These are phyloP conservation scores for Monosporascus sp. DNA, from an alignment of 2,329 filamentous ascomycete species.

Conservation along the genomic window DNA sequence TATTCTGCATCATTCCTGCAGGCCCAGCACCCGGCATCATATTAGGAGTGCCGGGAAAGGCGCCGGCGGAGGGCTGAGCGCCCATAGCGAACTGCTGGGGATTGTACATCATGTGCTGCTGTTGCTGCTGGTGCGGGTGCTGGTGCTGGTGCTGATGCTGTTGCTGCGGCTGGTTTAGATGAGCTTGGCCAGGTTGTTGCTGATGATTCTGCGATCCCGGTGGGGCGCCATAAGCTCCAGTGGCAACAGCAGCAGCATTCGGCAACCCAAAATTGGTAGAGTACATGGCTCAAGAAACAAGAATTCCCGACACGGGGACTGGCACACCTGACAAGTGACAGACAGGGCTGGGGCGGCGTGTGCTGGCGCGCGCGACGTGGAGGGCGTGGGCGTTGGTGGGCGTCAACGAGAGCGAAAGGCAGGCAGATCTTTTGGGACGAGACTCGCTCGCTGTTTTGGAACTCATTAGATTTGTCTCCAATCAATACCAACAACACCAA, in stretches of 20 bases:
- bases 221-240: slow-evolving; percentile 46
- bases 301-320: slow-evolving; percentile 13
- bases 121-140: slow-evolving; percentile 16
- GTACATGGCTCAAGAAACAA: slow-evolving; percentile 39
- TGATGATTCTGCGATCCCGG: slow-evolving; percentile 38
- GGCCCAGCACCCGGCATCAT: slow-evolving; percentile 50
- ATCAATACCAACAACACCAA: not conserved
- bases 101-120: slow-evolving; percentile 53
- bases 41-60: slow-evolving; percentile 46
- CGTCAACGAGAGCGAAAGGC: not conserved
- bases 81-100: slow-evolving; percentile 53
- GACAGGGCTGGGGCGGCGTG: slow-evolving; percentile 23
- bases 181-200: slow-evolving; percentile 39
- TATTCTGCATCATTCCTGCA: slow-evolving; percentile 59
- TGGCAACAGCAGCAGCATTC: slow-evolving; percentile 43
- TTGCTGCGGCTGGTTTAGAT: slow-evolving; percentile 24
- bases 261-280: slow-evolving; percentile 50
- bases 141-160: slow-evolving; percentile 10
- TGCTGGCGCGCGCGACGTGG: slow-evolving; percentile 16
- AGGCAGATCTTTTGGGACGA: not conserved
- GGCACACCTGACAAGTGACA: slow-evolving; percentile 23
- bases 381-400: slow-evolving; percentile 7
- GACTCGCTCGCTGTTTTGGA: not conserved
- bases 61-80: slow-evolving; percentile 35
- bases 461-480: not conserved